A percentile compares a stretch with the other conserved stretches of the same genome.
Conservation (phyloP, 225 moss, liverwort and hornwort genomes). For the Sphagnum tenellum region DNA sequence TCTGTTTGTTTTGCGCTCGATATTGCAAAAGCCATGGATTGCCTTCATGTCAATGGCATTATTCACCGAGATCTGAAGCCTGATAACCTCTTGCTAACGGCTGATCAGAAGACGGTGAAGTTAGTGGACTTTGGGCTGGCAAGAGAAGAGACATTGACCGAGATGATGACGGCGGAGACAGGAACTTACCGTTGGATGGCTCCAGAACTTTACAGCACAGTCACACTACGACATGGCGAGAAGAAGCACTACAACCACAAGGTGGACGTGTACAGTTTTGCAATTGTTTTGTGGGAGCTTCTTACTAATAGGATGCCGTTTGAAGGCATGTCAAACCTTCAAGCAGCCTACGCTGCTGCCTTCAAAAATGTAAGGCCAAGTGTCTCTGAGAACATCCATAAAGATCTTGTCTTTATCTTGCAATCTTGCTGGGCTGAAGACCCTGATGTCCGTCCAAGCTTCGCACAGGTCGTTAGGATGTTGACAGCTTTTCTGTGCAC, state of each 20-base stretch:
- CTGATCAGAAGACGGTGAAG: conserved; percentile 78
- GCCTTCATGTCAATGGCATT: conserved; percentile 79
- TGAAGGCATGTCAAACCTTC: conserved; percentile 96
- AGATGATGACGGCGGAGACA: conserved; percentile 99
- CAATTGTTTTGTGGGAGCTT: conserved; percentile 96
- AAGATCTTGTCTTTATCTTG: conserved; percentile 82
- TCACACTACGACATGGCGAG: conserved; percentile 85
- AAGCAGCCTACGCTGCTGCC: conserved; percentile 93
- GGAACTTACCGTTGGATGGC: conserved; percentile 99
- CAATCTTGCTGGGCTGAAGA: conserved; percentile 98
- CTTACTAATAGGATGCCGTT: conserved; percentile 90
- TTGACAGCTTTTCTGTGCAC: conserved; percentile 67
- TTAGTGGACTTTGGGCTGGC: conserved; percentile 90
- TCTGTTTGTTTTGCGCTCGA: conserved; percentile 82
- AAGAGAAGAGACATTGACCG: conserved; percentile 79
- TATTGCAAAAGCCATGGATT: conserved; percentile 91
- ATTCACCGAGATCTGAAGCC: conserved; percentile 93
- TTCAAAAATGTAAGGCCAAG: conserved; percentile 77
- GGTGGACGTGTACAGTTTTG: conserved; percentile 99
- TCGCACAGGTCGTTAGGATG: conserved; percentile 84
- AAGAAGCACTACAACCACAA: conserved; percentile 98
- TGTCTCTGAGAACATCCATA: conserved; percentile 41
- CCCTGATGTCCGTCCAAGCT: conserved; percentile 75
- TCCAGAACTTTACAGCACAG: conserved; percentile 97
- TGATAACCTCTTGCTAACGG: conserved; percentile 74